Evolutionary conservation across 208 protist species (phyloP).

Genomic region (Trypanosoma melophagium): DNA sequence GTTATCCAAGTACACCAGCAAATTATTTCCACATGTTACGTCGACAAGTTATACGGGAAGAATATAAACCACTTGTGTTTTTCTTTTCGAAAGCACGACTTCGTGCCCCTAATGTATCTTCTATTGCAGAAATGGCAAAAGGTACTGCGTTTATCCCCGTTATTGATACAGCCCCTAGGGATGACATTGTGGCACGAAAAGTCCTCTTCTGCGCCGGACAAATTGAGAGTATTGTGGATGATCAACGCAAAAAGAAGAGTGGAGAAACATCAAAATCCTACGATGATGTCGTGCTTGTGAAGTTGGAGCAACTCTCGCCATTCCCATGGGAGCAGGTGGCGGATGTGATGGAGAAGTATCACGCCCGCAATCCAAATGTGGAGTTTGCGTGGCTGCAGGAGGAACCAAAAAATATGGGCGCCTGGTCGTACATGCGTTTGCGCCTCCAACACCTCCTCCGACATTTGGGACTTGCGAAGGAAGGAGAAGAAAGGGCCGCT

Average conservation of each 20-base stretch:
- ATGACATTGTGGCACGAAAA: slow-evolving; percentile 68
- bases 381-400: slow-evolving; percentile 96
- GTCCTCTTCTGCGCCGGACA: slow-evolving; percentile 98
- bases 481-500: slow-evolving; percentile 24
- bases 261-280: slow-evolving; percentile 49
- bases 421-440: slow-evolving; percentile 86
- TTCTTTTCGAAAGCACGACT: slow-evolving; percentile 93
- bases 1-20: slow-evolving; percentile 96
- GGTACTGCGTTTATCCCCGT: slow-evolving; percentile 75
- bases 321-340: slow-evolving; percentile 97
- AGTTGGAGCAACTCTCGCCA: slow-evolving; percentile 96
- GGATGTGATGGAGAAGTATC: slow-evolving; percentile 87
- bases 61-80: slow-evolving; percentile 97
- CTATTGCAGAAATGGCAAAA: slow-evolving; percentile 68
- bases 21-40: slow-evolving; percentile 99
- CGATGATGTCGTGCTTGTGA: slow-evolving; percentile 90
- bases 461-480: slow-evolving; percentile 42
- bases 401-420: slow-evolving; percentile 98
- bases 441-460: slow-evolving; percentile 82
- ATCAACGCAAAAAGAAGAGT: slow-evolving; percentile 59
- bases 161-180: slow-evolving; percentile 50
- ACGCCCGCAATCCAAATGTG: slow-evolving; percentile 72
- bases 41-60: slow-evolving; percentile 95
- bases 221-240: slow-evolving; percentile 97
- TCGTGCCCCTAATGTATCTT: slow-evolving; percentile 89